Conservation (phyloP, 1,139 yeast genomes). For the Scheffersomyces cryptocercus region DNA sequence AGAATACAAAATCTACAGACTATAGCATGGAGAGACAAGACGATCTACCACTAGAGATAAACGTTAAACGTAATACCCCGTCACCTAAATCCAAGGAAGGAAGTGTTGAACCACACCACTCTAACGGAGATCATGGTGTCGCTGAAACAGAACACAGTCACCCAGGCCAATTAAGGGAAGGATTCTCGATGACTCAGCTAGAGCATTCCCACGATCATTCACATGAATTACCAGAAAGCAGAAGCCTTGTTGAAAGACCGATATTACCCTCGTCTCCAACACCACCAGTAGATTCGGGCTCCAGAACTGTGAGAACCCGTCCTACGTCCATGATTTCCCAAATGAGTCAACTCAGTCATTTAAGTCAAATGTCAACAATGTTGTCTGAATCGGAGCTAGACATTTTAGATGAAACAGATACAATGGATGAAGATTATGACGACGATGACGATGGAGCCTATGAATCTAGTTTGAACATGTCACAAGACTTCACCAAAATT, state of each 20-base stretch:
- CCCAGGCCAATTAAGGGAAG: neutral
- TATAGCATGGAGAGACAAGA: neutral
- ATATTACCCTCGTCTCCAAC: neutral
- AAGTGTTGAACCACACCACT: neutral
- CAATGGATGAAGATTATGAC: constrained; percentile 45
- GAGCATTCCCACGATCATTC: neutral
- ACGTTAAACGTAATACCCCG: constrained; percentile 3
- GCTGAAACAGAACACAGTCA: neutral
- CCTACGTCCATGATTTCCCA: constrained; percentile 72
- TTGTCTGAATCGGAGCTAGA: constrained; percentile 48
- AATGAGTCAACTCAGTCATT: constrained; percentile 53
- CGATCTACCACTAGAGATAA: constrained; percentile 4
- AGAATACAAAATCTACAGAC: neutral
- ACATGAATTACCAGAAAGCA: neutral
- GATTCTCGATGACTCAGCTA: neutral
- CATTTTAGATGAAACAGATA: constrained; percentile 45
- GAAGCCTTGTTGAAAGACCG: too few relatives aligned
- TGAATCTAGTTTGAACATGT: constrained; percentile 31
- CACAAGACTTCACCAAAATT: constrained; percentile 21
- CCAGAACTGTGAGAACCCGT: constrained; percentile 34
- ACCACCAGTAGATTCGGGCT: neutral
- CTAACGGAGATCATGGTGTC: neutral
- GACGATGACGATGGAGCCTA: constrained; percentile 36
- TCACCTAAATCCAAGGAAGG: neutral
- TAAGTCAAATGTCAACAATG: constrained; percentile 59